Base-by-base conservation (phyloP, 1,284 basidiomycete genomes). In the Boletus smithii region DNA sequence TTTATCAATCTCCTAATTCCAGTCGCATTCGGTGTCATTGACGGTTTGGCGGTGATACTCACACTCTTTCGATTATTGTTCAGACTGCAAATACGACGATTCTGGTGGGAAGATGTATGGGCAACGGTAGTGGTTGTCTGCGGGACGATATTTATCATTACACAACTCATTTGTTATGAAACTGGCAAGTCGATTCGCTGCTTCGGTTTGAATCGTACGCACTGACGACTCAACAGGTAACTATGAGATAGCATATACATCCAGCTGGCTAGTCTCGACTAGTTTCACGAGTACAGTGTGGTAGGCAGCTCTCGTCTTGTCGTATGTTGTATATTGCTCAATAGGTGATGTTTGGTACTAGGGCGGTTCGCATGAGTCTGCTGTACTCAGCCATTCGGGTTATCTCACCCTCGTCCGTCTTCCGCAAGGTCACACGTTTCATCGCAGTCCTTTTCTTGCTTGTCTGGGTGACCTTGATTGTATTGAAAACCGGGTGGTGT, bases 71-170 rank as follows among this genome's bases (percentile, higher is more conserved):
- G 46, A 24, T 16, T 47, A 18, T 36, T 7, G 22, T 24, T 47
- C 8, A 33, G 46, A n/a, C 5, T 37, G 5, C 26, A 9, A 3
- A 42, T 47, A 42, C 27, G 23, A n/a, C 39, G 39, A n/a, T 18
- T 47, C 17, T 42, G 46, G 39, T 47, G 39, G 46, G 46, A 47
- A n/a, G 46, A 47, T 32, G 9, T 27, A 22, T 48, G 46, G 40
- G 46, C 27, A 13, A 5, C 29, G 5, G 22, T 48, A 18, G 23
- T 32, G 16, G 24, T 29, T 8, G 17, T 20, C 6, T 40, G 8
- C 5, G 44, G 37, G 24, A 34, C 18, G n/a, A 22, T 22, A 5
- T 40, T 34, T 10, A 24, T 39, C 11, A 23, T 34, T 22, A 6
- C 37, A 8, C 16, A 16, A 13, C 14, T 33, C 9, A 2, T 40